A percentile compares a stretch with the other conserved stretches of the same genome.
These are phyloP conservation scores for Zangia roseola DNA, from an alignment of 768 basidiomycete genomes.

Conservation along the genomic window DNA sequence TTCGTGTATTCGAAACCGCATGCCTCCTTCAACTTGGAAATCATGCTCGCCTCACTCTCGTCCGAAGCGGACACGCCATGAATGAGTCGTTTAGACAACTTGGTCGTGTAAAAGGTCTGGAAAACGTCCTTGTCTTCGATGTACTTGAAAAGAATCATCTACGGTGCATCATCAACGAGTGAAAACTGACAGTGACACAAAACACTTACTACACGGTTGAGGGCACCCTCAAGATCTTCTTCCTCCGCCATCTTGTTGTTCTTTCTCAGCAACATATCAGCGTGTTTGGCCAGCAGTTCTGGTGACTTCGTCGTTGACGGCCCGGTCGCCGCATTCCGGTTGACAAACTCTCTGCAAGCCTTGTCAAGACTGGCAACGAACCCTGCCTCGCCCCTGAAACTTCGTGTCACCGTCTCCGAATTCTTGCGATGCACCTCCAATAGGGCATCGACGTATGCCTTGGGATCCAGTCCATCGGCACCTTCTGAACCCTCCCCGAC, in stretches of 20 bases:
- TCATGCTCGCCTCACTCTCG: slow-evolving; percentile 97
- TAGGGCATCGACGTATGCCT: slow-evolving; percentile 90
- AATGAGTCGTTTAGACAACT: slow-evolving; percentile 89
- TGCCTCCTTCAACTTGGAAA: slow-evolving; percentile 93
- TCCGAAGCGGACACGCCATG: slow-evolving; percentile 90
- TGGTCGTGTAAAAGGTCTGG: slow-evolving; percentile 96
- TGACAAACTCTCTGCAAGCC: slow-evolving; percentile 95
- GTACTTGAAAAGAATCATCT: slow-evolving; percentile 99
- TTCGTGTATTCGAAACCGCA: slow-evolving; percentile 97
- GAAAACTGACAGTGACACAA: neutral
- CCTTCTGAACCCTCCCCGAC: slow-evolving; percentile 51
- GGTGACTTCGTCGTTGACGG: slow-evolving; percentile 83
- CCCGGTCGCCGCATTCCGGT: slow-evolving; percentile 88
- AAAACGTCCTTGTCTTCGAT: slow-evolving; percentile 99
- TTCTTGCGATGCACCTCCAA: slow-evolving; percentile 92
- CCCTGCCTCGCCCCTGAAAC: slow-evolving; percentile 89
- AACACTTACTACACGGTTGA: slow-evolving; percentile 80
- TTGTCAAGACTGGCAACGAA: slow-evolving; percentile 93
- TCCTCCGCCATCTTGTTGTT: slow-evolving; percentile 95
- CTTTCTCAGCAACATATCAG: slow-evolving; percentile 86
- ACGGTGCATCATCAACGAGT: slow-evolving; percentile 9
- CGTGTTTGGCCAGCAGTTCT: slow-evolving; percentile 88
- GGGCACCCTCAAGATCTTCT: slow-evolving; percentile 82
- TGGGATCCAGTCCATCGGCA: slow-evolving; percentile 77
- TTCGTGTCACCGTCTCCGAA: slow-evolving; percentile 80